These are phyloP conservation scores for Phalaenopsis aphrodite DNA, from an alignment of 106 monocot genomes.

Conservation along the genomic window DNA sequence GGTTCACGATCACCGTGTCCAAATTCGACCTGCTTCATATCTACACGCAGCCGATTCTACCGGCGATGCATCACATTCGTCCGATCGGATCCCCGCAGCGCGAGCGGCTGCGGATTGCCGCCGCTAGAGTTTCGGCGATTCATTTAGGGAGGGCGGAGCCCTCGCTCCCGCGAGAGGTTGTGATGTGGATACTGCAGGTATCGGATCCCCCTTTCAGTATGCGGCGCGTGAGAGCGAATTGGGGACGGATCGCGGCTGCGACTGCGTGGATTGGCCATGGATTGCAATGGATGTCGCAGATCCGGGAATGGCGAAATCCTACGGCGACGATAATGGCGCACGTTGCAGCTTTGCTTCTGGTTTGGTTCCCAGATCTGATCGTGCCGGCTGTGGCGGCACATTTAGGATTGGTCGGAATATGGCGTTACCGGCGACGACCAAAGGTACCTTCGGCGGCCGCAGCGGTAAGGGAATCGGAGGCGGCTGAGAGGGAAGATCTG, in stretches of 20 bases:
- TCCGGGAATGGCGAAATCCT: slow-evolving; percentile 55
- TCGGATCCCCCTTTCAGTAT: slow-evolving; percentile 68
- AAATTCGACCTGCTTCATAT: slow-evolving; percentile 43
- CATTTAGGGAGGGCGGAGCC: slow-evolving; percentile 72
- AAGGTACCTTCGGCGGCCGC: slow-evolving; percentile 28
- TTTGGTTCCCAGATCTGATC: slow-evolving; percentile 62
- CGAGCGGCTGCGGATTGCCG: slow-evolving; percentile 50
- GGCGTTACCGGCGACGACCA: slow-evolving; percentile 43
- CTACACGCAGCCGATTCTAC: slow-evolving; percentile 63
- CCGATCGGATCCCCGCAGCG: slow-evolving; percentile 40
- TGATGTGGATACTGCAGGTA: slow-evolving; percentile 61
- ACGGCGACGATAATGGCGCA: slow-evolving; percentile 66
- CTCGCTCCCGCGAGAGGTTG: slow-evolving; percentile 56
- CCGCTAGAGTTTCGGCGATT: slow-evolving; percentile 56
- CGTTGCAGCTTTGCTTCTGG: slow-evolving; percentile 41
- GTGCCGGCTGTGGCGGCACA: slow-evolving; percentile 51
- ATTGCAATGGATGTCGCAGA: slow-evolving; percentile 35
- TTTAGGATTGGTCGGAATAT: slow-evolving; percentile 34
- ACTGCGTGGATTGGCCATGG: slow-evolving; percentile 43
- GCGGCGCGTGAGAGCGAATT: slow-evolving; percentile 63
- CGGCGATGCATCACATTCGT: slow-evolving; percentile 66
- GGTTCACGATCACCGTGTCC: slow-evolving; percentile 43
- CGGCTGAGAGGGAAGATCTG: slow-evolving; percentile 62
- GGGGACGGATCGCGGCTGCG: slow-evolving; percentile 38
- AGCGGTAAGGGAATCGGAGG: slow-evolving; percentile 26